Percentiles rank a stretch among this genome's conserved stretches.
phyloP scores from a whole-genome alignment of 345 rosid genomes.

The Euphorbia tirucalli region DNA sequence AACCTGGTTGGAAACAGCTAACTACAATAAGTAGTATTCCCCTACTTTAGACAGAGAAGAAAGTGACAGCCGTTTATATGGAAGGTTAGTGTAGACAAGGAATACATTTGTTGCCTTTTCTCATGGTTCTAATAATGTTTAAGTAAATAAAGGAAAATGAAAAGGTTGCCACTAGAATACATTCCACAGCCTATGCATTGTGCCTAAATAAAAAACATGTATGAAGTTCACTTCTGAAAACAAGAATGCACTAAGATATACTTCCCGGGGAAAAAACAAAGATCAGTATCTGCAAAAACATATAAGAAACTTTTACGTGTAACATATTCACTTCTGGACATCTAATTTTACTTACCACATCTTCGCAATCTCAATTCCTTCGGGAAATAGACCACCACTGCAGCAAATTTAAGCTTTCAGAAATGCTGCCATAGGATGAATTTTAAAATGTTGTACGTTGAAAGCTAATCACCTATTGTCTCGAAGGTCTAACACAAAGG shows the following conservation, averaged over 20 bases:
- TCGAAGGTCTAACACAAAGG: slow-evolving; percentile 92
- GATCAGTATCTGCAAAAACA: too few relatives aligned
- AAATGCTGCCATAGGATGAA: slow-evolving; percentile 26
- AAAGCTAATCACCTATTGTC: slow-evolving; percentile 79
- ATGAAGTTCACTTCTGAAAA: neutral
- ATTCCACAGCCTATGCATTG: neutral
- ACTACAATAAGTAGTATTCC: neutral
- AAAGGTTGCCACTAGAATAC: neutral
- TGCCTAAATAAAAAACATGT: neutral
- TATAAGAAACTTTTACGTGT: neutral
- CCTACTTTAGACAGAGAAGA: neutral
- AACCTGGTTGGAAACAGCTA: slow-evolving; percentile 51
- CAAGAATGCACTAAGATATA: too few relatives aligned
- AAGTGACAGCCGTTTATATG: neutral
- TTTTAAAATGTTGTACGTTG: slow-evolving; percentile 17
- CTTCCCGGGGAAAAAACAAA: too few relatives aligned
- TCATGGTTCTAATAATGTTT: neutral
- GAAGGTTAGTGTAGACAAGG: neutral
- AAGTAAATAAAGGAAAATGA: neutral
- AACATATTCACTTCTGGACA: neutral
- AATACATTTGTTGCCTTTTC: neutral
- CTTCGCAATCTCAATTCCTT: slow-evolving; percentile 94
- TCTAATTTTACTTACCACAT: slow-evolving; percentile 58
- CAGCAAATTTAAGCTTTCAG: slow-evolving; percentile 46
- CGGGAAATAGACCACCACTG: slow-evolving; percentile 97